These are phyloP conservation scores for Amaranthus palmeri DNA, from an alignment of 148 eudicot genomes.

Conservation along the genomic window DNA sequence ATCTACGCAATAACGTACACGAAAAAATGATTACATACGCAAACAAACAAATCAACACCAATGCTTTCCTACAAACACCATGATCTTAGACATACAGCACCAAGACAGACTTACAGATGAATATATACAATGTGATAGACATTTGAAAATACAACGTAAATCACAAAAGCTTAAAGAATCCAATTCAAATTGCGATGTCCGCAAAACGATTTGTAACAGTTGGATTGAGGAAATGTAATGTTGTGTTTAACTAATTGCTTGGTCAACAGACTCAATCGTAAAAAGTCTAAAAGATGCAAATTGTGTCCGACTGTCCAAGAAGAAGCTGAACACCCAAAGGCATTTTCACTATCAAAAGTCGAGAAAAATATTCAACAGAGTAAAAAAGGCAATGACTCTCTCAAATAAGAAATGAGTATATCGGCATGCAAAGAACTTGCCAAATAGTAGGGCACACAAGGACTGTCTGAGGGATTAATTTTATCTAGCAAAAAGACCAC, in stretches of 20 bases:
- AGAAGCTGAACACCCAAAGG: not conserved
- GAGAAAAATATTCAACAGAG: not conserved
- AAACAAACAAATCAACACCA: not conserved
- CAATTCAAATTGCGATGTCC: too few species aligned
- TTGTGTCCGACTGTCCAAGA: not conserved
- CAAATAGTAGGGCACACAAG: not conserved
- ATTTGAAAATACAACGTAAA: not conserved
- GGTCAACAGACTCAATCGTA: not conserved
- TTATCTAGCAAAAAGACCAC: too few species aligned
- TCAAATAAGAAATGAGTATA: not conserved
- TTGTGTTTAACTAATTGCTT: not conserved
- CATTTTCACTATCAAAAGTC: not conserved
- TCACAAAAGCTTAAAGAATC: too few species aligned
- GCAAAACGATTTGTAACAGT: too few species aligned
- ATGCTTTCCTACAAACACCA: not conserved
- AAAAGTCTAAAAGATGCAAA: not conserved
- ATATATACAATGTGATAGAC: not conserved
- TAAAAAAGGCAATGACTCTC: not conserved
- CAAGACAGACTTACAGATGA: not conserved
- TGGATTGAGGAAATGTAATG: too few species aligned
- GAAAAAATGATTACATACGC: not conserved
- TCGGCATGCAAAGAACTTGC: not conserved
- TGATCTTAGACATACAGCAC: not conserved
- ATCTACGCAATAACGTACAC: constrained; percentile 40
- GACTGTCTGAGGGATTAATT: not conserved